Evolutionary conservation across 306 rosid species (phyloP).

Genomic region (Ormosia emarginata): DNA sequence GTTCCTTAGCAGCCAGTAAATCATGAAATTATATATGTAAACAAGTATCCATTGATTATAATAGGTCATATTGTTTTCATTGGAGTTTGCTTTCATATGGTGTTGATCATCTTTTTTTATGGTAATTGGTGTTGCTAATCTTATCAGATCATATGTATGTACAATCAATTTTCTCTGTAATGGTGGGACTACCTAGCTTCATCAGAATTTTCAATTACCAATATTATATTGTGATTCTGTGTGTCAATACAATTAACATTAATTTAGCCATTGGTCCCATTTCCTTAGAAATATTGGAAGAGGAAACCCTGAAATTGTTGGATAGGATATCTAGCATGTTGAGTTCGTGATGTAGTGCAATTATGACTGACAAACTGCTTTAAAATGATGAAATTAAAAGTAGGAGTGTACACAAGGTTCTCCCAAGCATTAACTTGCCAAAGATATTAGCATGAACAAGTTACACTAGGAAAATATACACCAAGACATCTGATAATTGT

Average conservation of each 20-base stretch:
- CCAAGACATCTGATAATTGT: not conserved
- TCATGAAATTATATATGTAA: not conserved
- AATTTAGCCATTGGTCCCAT: not conserved
- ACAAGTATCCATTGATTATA: not conserved
- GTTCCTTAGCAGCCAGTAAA: conserved; percentile 33
- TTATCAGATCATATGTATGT: not conserved
- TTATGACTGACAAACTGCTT: not conserved
- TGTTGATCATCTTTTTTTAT: not conserved
- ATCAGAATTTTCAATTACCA: not conserved
- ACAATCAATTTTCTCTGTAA: not conserved
- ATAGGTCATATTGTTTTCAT: not conserved
- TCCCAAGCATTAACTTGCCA: not conserved
- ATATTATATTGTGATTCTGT: not conserved
- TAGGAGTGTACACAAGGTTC: not conserved
- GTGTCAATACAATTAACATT: not conserved
- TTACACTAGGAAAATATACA: not conserved
- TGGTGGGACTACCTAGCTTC: not conserved
- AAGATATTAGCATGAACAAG: not conserved
- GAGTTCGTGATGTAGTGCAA: not conserved
- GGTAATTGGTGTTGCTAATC: too few relatives aligned
- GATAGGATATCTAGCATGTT: not conserved
- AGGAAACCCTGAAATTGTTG: not conserved
- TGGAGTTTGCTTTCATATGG: not conserved
- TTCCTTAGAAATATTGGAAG: not conserved
- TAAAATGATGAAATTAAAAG: not conserved